These are phyloP conservation scores for Phytopythium boreale DNA, from an alignment of 352 stramenopile species.

Conservation along the genomic window DNA sequence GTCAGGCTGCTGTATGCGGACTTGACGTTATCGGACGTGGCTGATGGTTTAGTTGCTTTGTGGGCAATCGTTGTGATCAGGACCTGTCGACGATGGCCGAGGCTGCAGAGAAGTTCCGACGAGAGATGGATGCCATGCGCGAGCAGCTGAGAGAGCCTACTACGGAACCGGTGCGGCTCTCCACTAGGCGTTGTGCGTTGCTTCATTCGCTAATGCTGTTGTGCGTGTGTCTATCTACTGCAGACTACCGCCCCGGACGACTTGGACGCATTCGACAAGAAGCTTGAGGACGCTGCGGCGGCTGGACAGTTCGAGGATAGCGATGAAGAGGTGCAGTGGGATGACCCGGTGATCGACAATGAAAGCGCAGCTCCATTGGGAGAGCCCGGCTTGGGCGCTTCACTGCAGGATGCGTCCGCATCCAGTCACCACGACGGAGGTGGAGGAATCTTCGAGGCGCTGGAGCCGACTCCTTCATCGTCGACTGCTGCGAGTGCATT, in stretches of 20 bases:
- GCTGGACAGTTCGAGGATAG: slow-evolving; percentile 84
- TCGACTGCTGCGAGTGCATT: slow-evolving; percentile 12
- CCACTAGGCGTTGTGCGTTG: neutral
- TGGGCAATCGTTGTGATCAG: slow-evolving; percentile 24
- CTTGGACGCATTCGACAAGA: slow-evolving; percentile 78
- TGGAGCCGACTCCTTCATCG: slow-evolving; percentile 17
- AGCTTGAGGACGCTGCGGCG: slow-evolving; percentile 66
- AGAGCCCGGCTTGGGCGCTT: slow-evolving; percentile 14
- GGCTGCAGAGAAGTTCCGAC: slow-evolving; percentile 79
- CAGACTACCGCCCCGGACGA: slow-evolving; percentile 18
- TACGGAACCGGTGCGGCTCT: slow-evolving; percentile 24
- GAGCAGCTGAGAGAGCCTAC: slow-evolving; percentile 40
- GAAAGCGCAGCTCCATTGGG: slow-evolving; percentile 22
- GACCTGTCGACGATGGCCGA: slow-evolving; percentile 78
- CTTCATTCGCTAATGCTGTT: neutral
- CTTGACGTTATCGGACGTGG: neutral
- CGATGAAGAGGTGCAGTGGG: slow-evolving; percentile 70
- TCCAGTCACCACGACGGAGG: slow-evolving; percentile 3
- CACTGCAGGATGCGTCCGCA: slow-evolving; percentile 10
- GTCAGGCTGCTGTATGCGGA: slow-evolving; percentile 1
- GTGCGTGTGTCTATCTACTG: neutral
- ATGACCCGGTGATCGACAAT: slow-evolving; percentile 31
- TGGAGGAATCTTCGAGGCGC: slow-evolving; percentile 26
- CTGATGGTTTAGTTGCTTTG: slow-evolving; percentile 2
- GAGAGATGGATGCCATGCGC: slow-evolving; percentile 83